Evolutionary conservation across 2,329 filamentous ascomycete species (phyloP).

Genomic region (Colletotrichum tabaci): DNA sequence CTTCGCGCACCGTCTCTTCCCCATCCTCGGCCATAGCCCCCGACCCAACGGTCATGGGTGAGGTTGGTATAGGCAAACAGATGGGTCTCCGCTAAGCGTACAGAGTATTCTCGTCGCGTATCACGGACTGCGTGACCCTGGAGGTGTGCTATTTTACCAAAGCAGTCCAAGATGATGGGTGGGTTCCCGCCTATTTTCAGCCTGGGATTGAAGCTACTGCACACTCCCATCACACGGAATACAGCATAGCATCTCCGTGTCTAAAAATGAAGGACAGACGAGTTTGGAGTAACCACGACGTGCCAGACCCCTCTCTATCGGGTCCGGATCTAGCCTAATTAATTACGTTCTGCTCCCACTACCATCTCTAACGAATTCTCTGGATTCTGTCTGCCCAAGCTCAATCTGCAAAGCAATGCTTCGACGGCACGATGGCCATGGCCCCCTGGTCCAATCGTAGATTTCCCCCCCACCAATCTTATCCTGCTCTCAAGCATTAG

Average conservation of each 20-base stretch:
- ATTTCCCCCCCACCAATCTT: constrained; percentile 19
- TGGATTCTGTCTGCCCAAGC: not conserved
- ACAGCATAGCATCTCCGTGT: not conserved
- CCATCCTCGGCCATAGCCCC: not conserved
- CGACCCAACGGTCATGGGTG: not conserved
- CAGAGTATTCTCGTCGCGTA: not conserved
- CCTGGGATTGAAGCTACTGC: constrained; percentile 3
- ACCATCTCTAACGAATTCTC: not conserved
- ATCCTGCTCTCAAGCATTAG: constrained; percentile 18
- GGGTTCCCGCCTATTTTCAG: constrained; percentile 1
- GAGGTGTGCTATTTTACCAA: not conserved
- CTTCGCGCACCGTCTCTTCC: not conserved
- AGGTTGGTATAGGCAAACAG: not conserved
- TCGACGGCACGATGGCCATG: not conserved
- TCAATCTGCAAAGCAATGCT: not conserved
- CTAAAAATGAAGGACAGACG: constrained; percentile 25
- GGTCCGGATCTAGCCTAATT: not conserved
- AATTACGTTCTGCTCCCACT: not conserved
- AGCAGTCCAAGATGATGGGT: not conserved
- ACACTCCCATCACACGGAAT: constrained; percentile 9
- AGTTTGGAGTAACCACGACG: not conserved
- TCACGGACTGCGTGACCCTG: not conserved
- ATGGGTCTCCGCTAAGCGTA: not conserved
- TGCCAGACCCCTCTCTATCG: not conserved
- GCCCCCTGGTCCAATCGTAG: constrained; percentile 32